A percentile compares a stretch with the other conserved stretches of the same genome.
phyloP scores from a whole-genome alignment of 768 basidiomycete species.

The Naematelia encephala region DNA sequence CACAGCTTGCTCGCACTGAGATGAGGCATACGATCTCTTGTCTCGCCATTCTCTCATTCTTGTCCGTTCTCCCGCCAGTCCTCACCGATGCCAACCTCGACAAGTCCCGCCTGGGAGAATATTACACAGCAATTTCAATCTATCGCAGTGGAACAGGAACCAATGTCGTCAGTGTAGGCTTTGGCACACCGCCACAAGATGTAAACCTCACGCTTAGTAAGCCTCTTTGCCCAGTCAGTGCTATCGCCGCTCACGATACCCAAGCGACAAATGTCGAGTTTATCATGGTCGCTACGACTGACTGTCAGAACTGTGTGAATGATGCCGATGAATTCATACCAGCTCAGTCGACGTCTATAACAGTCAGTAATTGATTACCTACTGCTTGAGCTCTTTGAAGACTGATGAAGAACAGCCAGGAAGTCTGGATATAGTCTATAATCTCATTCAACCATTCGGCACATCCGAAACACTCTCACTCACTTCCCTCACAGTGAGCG shows the following conservation, averaged over 20 bases:
- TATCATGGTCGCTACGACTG: slow-evolving; percentile 29
- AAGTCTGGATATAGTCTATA: not conserved
- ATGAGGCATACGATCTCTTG: too few species aligned
- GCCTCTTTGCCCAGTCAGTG: not conserved
- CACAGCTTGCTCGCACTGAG: too few species aligned
- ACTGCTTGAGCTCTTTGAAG: not conserved
- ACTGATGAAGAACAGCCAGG: not conserved
- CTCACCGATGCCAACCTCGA: slow-evolving; percentile 16
- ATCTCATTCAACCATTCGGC: not conserved
- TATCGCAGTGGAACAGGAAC: slow-evolving; percentile 36
- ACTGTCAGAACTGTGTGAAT: slow-evolving; percentile 26
- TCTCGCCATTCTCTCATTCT: too few species aligned
- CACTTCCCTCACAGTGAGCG: not conserved
- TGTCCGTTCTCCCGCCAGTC: not conserved
- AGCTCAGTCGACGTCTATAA: slow-evolving; percentile 26
- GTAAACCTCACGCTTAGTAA: slow-evolving; percentile 43
- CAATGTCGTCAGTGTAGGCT: slow-evolving; percentile 31
- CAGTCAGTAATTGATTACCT: slow-evolving; percentile 16
- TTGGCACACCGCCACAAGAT: slow-evolving; percentile 31
- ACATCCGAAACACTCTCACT: not conserved
- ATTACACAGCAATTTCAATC: slow-evolving; percentile 35
- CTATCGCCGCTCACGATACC: not conserved
- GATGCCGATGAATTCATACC: slow-evolving; percentile 10
- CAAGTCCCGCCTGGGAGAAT: slow-evolving; percentile 23
- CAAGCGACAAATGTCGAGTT: slow-evolving; percentile 45